These are phyloP conservation scores for Neurospora intermedia DNA, from an alignment of 495 filamentous ascomycete genomes.

Conservation along the genomic window DNA sequence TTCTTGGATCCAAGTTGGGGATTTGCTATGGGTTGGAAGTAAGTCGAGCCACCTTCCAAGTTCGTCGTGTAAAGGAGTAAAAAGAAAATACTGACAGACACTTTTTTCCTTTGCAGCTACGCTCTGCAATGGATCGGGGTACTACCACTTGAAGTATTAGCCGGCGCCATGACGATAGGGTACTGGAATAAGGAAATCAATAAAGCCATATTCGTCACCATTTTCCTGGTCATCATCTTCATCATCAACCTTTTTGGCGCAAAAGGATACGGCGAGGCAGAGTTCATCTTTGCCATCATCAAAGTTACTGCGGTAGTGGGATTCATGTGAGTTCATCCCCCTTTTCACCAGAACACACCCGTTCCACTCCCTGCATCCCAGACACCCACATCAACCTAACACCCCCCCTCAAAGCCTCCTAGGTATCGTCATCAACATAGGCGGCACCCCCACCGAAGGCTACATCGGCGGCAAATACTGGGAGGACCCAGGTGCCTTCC, in stretches of 20 bases:
- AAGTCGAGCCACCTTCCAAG: slow-evolving; percentile 16
- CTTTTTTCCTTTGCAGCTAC: slow-evolving; percentile 44
- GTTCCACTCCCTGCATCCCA: not conserved
- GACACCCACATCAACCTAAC: slow-evolving; percentile 10
- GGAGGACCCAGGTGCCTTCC: slow-evolving; percentile 74
- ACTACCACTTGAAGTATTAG: slow-evolving; percentile 82
- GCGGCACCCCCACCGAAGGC: slow-evolving; percentile 62
- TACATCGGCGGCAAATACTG: slow-evolving; percentile 82
- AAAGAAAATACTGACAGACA: not conserved
- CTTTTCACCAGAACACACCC: not conserved
- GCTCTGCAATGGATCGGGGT: slow-evolving; percentile 90
- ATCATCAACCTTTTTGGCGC: slow-evolving; percentile 79
- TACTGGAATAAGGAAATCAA: slow-evolving; percentile 67
- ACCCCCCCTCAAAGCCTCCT: slow-evolving; percentile 44
- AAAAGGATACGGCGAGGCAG: slow-evolving; percentile 81
- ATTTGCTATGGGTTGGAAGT: slow-evolving; percentile 98
- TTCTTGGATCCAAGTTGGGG: slow-evolving; percentile 95
- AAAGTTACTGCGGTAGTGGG: slow-evolving; percentile 82
- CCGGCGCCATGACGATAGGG: slow-evolving; percentile 76
- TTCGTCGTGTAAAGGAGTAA: not conserved
- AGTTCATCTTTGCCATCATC: slow-evolving; percentile 78
- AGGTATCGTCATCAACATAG: slow-evolving; percentile 68
- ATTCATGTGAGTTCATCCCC: slow-evolving; percentile 59
- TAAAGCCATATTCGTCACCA: slow-evolving; percentile 70
- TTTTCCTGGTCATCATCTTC: slow-evolving; percentile 69